Percentiles rank a stretch among this genome's conserved stretches.
phyloP scores from a whole-genome alignment of 2,329 filamentous ascomycete genomes.

The Fonsecaea nubica region DNA sequence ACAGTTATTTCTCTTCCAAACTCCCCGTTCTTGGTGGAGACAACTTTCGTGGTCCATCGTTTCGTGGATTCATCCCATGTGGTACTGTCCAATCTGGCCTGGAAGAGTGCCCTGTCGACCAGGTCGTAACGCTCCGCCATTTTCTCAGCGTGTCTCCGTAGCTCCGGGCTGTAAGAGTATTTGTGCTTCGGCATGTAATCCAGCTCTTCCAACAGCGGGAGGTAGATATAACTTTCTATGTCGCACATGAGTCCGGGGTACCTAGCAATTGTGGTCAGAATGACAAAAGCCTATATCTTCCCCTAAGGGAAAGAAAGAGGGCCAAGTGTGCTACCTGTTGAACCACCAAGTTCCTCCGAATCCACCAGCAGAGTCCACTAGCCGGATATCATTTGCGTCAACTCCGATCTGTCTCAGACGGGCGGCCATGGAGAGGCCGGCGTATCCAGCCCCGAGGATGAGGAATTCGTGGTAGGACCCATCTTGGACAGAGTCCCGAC shows the following conservation, averaged over 20 bases:
- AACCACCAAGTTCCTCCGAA: slow-evolving; percentile 38
- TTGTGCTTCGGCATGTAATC: slow-evolving; percentile 26
- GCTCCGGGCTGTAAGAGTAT: slow-evolving; percentile 20
- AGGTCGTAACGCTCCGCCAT: slow-evolving; percentile 18
- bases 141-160: slow-evolving; percentile 14
- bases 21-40: background rate
- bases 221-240: slow-evolving; percentile 3
- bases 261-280: slow-evolving; percentile 30
- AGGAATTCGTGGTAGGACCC: too few species aligned
- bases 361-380: slow-evolving; percentile 45
- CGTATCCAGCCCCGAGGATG: slow-evolving; percentile 33
- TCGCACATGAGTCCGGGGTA: slow-evolving; percentile 6
- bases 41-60: slow-evolving; percentile 42
- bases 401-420: slow-evolving; percentile 21
- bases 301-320: too few species aligned
- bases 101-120: slow-evolving; percentile 24
- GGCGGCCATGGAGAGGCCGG: slow-evolving; percentile 27
- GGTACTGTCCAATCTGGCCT: slow-evolving; percentile 12
- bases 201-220: slow-evolving; percentile 19
- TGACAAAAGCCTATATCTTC: too few species aligned
- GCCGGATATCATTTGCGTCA: slow-evolving; percentile 12
- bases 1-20: background rate
- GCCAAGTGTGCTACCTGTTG: too few species aligned
- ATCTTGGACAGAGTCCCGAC: too few species aligned
- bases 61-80: slow-evolving; percentile 27